These are phyloP conservation scores for Capronia coronata DNA, from an alignment of 2,329 filamentous ascomycete species.

Conservation along the genomic window DNA sequence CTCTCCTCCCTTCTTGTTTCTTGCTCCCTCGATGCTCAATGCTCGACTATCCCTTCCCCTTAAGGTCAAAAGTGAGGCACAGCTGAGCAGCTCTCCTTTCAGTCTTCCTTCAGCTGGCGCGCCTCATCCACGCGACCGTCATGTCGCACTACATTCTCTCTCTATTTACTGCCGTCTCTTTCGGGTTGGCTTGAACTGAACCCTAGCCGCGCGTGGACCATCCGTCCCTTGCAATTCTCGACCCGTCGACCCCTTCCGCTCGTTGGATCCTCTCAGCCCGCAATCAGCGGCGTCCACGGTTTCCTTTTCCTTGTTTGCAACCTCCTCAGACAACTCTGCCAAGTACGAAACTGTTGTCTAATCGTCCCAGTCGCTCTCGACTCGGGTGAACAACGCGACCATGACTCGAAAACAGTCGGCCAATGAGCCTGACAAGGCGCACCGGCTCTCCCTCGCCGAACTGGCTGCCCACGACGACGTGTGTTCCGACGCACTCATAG, in stretches of 20 bases:
- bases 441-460: constrained; percentile 76
- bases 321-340: not conserved
- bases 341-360: not conserved
- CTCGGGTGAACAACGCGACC: constrained; percentile 10
- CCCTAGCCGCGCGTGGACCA: constrained; percentile 11
- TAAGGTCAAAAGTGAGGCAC: constrained; percentile 9
- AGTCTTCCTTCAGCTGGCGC: not conserved
- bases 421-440: constrained; percentile 38
- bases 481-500: constrained; percentile 86
- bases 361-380: not conserved
- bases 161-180: constrained; percentile 10
- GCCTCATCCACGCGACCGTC: constrained; percentile 15
- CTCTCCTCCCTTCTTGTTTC: not conserved
- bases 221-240: constrained; percentile 5
- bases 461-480: constrained; percentile 92
- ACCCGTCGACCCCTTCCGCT: constrained; percentile 16
- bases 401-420: constrained; percentile 22
- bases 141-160: constrained; percentile 21
- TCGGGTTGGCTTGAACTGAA: constrained; percentile 25
- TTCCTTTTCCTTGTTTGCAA: not conserved
- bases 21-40: not conserved
- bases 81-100: constrained; percentile 13
- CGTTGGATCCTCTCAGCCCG: constrained; percentile 8
- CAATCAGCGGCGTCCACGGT: not conserved
- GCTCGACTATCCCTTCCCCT: not conserved